phyloP scores from a whole-genome alignment of 768 basidiomycete genomes.

The Boletus subcaerulescens region DNA sequence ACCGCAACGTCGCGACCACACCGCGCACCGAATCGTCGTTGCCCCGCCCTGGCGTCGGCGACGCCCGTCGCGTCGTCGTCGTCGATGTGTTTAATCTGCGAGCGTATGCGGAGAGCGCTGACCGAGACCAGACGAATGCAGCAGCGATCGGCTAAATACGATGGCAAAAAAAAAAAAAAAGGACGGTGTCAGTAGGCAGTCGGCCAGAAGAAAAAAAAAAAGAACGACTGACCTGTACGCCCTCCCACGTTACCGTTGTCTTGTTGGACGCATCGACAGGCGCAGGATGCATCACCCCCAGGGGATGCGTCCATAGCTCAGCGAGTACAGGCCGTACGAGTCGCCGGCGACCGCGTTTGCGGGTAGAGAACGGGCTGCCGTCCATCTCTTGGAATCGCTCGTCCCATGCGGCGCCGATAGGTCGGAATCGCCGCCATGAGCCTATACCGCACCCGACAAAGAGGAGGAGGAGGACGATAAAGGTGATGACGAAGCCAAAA shows the following conservation, averaged over 20 bases:
- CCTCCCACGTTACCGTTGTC: conserved; percentile 13
- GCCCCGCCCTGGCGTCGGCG: not conserved
- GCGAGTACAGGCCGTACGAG: conserved; percentile 15
- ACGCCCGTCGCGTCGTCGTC: not conserved
- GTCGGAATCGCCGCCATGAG: conserved; percentile 39
- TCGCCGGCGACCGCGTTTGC: conserved; percentile 19
- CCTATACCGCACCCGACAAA: conserved; percentile 51
- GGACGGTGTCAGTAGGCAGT: not conserved
- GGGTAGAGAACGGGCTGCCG: not conserved
- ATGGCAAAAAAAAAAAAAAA: not conserved
- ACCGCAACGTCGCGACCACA: conserved; percentile 2
- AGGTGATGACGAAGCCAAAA: conserved; percentile 34
- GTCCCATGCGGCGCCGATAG: conserved; percentile 22
- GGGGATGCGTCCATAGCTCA: conserved; percentile 19
- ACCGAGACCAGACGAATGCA: conserved; percentile 17
- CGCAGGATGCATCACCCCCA: not conserved
- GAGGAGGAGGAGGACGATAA: conserved; percentile 39
- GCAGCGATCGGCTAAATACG: conserved; percentile 23
- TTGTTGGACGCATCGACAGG: not conserved
- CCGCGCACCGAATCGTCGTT: not conserved
- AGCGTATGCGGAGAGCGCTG: not conserved
- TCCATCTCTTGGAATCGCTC: conserved; percentile 16
- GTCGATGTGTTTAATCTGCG: not conserved
- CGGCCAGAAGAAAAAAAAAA: not conserved
- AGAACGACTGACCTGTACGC: conserved; percentile 22